Conservation (phyloP, 805 yeast genomes). For the Ogataea nakhonphanomensis region DNA sequence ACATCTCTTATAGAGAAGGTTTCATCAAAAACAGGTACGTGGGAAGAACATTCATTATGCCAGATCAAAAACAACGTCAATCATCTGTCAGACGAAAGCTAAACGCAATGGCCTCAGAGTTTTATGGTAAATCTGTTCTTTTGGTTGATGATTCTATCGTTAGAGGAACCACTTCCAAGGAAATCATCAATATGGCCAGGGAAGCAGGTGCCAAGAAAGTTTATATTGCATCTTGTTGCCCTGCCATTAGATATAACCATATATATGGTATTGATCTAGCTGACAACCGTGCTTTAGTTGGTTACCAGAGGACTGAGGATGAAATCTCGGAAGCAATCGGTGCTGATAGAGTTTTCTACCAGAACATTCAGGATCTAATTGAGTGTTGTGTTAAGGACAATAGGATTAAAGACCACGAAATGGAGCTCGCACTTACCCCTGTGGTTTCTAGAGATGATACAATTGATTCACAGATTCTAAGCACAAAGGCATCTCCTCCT, state of each 20-base stretch:
- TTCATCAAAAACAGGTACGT: constrained; percentile 95
- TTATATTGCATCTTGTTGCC: constrained; percentile 96
- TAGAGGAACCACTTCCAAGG: constrained; percentile 95
- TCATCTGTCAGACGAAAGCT: constrained; percentile 91
- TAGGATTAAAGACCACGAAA: constrained; percentile 29
- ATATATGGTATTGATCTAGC: constrained; percentile 97
- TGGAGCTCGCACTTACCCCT: constrained; percentile 34
- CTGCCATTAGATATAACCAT: constrained; percentile 95
- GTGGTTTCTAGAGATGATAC: constrained; percentile 33
- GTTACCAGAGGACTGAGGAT: constrained; percentile 69
- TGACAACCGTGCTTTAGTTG: constrained; percentile 90
- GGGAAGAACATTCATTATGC: constrained; percentile 98
- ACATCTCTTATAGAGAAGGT: constrained; percentile 90
- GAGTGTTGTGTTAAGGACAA: constrained; percentile 60
- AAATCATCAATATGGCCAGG: constrained; percentile 96
- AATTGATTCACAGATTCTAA: constrained; percentile 25
- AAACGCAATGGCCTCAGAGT: constrained; percentile 95
- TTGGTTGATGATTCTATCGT: constrained; percentile 97
- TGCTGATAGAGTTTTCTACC: constrained; percentile 89
- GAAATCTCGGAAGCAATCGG: constrained; percentile 78
- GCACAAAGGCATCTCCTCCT: constrained; percentile 23
- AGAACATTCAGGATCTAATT: constrained; percentile 75
- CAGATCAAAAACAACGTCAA: constrained; percentile 90
- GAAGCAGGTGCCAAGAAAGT: constrained; percentile 97
- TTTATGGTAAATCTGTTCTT: constrained; percentile 76